Evolutionary conservation across 2,329 filamentous ascomycete species (phyloP).

Genomic region (Ascosphaera apis): DNA sequence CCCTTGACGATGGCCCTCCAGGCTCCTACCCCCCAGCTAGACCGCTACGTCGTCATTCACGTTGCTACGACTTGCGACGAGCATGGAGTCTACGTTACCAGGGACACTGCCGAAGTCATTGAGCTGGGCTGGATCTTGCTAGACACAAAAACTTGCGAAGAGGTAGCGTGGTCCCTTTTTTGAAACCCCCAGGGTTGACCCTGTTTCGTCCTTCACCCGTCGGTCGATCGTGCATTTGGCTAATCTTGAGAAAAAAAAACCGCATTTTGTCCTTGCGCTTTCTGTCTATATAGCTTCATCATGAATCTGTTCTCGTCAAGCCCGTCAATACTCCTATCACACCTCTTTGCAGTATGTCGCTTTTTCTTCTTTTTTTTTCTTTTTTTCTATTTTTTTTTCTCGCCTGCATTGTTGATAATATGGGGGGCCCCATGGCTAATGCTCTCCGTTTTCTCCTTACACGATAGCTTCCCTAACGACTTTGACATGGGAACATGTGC

Average conservation of each 20-base stretch:
- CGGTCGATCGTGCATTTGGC: too few species aligned
- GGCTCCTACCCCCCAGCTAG: constrained; percentile 46
- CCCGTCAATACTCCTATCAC: constrained; percentile 98
- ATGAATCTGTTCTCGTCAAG: constrained; percentile 91
- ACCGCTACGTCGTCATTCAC: constrained; percentile 95
- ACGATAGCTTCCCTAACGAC: constrained; percentile 97
- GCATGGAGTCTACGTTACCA: constrained; percentile 96
- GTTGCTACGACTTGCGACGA: constrained; percentile 98
- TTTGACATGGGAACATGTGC: constrained; percentile 96
- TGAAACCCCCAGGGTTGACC: background rate
- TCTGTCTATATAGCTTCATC: constrained; percentile 44
- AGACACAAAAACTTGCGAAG: constrained; percentile 74
- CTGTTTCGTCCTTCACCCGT: too few species aligned
- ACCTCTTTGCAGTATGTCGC: constrained; percentile 81
- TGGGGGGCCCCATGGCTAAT: constrained; percentile 10
- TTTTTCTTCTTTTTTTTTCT: constrained; percentile 5
- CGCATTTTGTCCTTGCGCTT: constrained; percentile 5
- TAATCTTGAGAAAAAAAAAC: constrained; percentile 3
- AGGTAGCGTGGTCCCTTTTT: constrained; percentile 33
- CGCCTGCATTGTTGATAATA: constrained; percentile 7
- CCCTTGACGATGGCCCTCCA: constrained; percentile 21
- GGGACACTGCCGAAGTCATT: constrained; percentile 97
- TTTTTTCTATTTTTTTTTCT: constrained; percentile 4
- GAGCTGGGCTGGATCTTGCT: constrained; percentile 96
- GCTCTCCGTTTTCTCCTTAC: constrained; percentile 1